These are phyloP conservation scores for Penicillium pulvis DNA, from an alignment of 495 filamentous ascomycete genomes.

Conservation along the genomic window DNA sequence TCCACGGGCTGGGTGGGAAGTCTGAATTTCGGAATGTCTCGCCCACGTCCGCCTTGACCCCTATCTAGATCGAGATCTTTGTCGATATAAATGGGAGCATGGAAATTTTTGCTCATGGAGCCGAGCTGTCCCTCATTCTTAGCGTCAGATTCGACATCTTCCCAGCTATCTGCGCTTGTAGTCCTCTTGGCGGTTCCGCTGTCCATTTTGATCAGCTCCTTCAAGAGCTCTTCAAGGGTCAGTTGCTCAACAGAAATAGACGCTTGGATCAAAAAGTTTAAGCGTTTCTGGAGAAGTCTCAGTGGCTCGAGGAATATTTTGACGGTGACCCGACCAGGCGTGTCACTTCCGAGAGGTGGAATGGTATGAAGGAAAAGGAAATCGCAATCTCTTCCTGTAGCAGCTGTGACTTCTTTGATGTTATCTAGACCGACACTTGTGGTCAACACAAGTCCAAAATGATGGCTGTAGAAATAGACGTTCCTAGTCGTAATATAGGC, in stretches of 20 bases:
- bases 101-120: conserved; percentile 53
- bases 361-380: conserved; percentile 88
- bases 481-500: conserved; percentile 84
- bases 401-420: conserved; percentile 86
- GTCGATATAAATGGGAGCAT: conserved; percentile 62
- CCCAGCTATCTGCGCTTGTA: conserved; percentile 89
- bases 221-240: conserved; percentile 63
- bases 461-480: conserved; percentile 94
- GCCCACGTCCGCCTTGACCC: conserved; percentile 41
- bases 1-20: conserved; percentile 79
- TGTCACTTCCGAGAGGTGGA: conserved; percentile 57
- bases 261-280: conserved; percentile 82
- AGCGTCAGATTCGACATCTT: conserved; percentile 72
- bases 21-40: conserved; percentile 73
- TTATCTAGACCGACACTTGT: conserved; percentile 70
- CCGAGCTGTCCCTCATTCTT: conserved; percentile 19
- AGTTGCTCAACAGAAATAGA: conserved; percentile 65
- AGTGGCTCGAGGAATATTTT: conserved; percentile 93
- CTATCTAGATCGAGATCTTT: conserved; percentile 57
- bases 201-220: conserved; percentile 68
- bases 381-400: conserved; percentile 87
- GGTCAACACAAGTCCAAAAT: conserved; percentile 87
- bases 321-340: conserved; percentile 73
- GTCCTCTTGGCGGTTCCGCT: conserved; percentile 60
- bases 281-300: conserved; percentile 73